Conservation (phyloP, 2,329 filamentous ascomycete genomes). For the Paraphaeosphaeria minitans region DNA sequence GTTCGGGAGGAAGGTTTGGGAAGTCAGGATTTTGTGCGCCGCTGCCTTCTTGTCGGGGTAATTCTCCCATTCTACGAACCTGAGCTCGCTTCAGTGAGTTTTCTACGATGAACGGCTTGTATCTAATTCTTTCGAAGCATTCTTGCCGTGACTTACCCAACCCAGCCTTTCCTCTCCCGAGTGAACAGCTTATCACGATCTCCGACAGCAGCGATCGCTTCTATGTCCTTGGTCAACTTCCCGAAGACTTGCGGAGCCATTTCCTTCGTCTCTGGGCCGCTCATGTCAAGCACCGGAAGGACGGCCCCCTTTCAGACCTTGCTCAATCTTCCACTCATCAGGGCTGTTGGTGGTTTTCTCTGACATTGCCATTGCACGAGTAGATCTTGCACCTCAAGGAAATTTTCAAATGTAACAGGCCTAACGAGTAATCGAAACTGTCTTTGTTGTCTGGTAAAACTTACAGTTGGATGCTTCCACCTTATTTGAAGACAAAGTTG, state of each 20-base stretch:
- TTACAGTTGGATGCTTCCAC: too few species aligned
- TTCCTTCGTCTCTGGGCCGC: background rate
- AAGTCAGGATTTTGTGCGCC: background rate
- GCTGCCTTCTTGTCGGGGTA: background rate
- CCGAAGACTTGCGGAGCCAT: background rate
- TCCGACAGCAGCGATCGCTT: background rate
- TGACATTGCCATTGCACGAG: too few species aligned
- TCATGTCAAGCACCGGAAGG: background rate
- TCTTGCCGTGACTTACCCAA: background rate
- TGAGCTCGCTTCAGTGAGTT: too few species aligned
- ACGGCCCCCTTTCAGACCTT: background rate
- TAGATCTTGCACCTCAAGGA: too few species aligned
- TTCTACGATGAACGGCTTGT: too few species aligned
- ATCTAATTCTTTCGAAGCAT: too few species aligned
- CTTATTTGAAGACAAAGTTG: too few species aligned
- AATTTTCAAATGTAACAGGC: too few species aligned
- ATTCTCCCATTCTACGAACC: background rate
- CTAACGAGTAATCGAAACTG: too few species aligned
- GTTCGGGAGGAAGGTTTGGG: background rate
- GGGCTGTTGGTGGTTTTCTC: background rate
- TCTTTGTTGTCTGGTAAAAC: too few species aligned
- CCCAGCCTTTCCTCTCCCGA: background rate
- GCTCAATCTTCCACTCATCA: conserved; percentile 2
- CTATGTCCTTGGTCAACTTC: background rate
- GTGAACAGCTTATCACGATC: background rate